Base-by-base conservation (phyloP, 805 yeast genomes). In the Candida odintsovae region DNA sequence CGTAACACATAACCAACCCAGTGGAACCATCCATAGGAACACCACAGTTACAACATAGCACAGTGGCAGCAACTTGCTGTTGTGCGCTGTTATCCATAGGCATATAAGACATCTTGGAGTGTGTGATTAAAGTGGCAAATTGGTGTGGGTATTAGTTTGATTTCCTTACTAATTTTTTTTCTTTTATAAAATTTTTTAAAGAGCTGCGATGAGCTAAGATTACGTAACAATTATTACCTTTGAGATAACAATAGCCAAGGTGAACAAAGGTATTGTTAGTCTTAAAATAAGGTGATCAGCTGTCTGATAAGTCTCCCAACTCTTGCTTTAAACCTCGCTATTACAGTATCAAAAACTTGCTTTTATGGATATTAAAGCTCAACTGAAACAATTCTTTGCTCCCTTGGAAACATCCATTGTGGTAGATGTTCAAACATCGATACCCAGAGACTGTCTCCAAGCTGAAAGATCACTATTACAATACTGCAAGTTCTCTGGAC, bases 1-100 rank as follows among this genome's bases (percentile, higher is more conserved):
- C 98, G 73, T 87, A 83, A 72, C 99, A 94, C 95, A 92, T 89
- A 23, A 90, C 95, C 47, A 90, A 71, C 13, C 97, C 96, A 22
- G 80, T 70, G 21, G 97, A 88, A 39, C 98, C 98, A 64, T 94
- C 98, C 79, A 94, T 88, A 39, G 98, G 97, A 47, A 86, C 88
- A 70, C 98, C 98, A 83, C 99, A 94, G 83, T 88, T 89, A 70
- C 96, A 90, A 75, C 99, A 94, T 48, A 94, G 79, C 50, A 94
- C 94, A 2, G 98, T 94, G 29, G 97, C 95, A 18, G 73, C 76
- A 9, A 59, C 54, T 15, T 53, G 55, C 20, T 63, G 65, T 19
- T 58, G 70, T 39, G 68, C 71, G 28, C 57, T 54, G 31, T 54
- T 59, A 43, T 69, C 69, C 44, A 68, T 57, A 8, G 70, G 71